Base-by-base conservation (phyloP, 176 grass and related monocot species). In the Panicum miliaceum region DNA sequence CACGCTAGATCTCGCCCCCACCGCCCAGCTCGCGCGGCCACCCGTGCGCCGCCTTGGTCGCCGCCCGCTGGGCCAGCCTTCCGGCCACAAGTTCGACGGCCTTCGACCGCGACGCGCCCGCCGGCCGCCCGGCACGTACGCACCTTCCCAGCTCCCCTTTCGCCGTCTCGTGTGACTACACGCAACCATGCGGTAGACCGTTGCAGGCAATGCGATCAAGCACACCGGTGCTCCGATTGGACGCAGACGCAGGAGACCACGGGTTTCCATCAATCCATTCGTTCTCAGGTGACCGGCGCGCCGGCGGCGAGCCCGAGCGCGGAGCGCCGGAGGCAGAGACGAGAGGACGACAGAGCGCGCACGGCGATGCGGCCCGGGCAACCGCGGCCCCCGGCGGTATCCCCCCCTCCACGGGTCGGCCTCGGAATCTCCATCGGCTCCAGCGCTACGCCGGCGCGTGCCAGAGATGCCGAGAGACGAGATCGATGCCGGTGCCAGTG, bases 351-450 rank as follows among this genome's bases (percentile, higher is more conserved):
- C 29, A 32, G 29, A 41, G 9, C 38, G 47, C 78, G 61, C 36
- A 20, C 35, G 32, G 41, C 4, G 8, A 22, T 32, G 29, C 29
- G n/a, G 19, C 27, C 23, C 65, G 4, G 22, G 20, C 37, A 10
- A 40, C 66, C n/a, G 83, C 26, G 10, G 11, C 16, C 67, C 23
- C 47, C 68, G 9, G 13, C 61, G 77, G 82, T 70, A 89, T 89
- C 81, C 76, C 41, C 22, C 79, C 45, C 6, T 14, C 81, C 42
- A n/a, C 62, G 51, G 59, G 29, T 73, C 58, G n/a, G 19, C 27
- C 81, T 46, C 63, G 52, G 50, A 68, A 81, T 62, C 42, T 52
- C 66, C 70, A 7, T 41, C 67, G 68, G 32, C 53, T 13, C 75
- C 12, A 59, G 51, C 50, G 36, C 52, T 15, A 63, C 25, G 58